These are phyloP conservation scores for Alternaria triticina DNA, from an alignment of 2,329 filamentous ascomycete species.

Conservation along the genomic window DNA sequence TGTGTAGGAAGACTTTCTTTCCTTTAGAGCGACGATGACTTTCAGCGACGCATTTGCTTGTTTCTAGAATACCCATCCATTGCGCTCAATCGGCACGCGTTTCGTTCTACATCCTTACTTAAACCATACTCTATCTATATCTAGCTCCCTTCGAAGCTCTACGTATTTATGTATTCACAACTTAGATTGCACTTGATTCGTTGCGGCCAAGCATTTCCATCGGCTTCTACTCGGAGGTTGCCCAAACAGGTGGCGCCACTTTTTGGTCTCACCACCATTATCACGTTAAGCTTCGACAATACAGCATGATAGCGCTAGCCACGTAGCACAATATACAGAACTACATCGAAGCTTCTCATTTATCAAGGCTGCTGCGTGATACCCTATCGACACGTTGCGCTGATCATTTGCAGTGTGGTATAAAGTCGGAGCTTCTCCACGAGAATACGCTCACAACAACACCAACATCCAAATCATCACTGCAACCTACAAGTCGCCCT, in stretches of 20 bases:
- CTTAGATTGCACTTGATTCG: not conserved
- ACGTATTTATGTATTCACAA: not conserved
- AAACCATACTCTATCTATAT: too few relatives aligned
- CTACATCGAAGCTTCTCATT: not conserved
- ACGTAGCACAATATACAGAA: not conserved
- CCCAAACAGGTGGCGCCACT: slow-evolving; percentile 5
- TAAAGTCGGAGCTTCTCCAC: not conserved
- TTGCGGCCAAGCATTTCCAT: not conserved
- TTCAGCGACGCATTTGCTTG: too few relatives aligned
- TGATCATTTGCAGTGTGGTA: not conserved
- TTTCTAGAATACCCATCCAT: too few relatives aligned
- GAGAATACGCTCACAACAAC: not conserved
- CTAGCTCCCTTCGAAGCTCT: too few relatives aligned
- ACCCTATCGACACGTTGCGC: not conserved
- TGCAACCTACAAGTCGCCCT: not conserved
- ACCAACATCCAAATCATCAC: not conserved
- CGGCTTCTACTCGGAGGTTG: not conserved
- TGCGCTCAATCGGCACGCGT: too few relatives aligned
- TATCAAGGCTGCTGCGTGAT: not conserved
- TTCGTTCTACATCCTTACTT: too few relatives aligned
- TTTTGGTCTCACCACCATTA: slow-evolving; percentile 8
- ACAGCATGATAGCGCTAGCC: not conserved
- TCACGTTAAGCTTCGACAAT: not conserved
- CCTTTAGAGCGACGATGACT: too few relatives aligned
- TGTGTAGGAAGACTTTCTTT: too few relatives aligned